A percentile compares a stretch with the other conserved stretches of the same genome.
phyloP scores from a whole-genome alignment of 306 rosid genomes.

The Gastrolobium bilobum region DNA sequence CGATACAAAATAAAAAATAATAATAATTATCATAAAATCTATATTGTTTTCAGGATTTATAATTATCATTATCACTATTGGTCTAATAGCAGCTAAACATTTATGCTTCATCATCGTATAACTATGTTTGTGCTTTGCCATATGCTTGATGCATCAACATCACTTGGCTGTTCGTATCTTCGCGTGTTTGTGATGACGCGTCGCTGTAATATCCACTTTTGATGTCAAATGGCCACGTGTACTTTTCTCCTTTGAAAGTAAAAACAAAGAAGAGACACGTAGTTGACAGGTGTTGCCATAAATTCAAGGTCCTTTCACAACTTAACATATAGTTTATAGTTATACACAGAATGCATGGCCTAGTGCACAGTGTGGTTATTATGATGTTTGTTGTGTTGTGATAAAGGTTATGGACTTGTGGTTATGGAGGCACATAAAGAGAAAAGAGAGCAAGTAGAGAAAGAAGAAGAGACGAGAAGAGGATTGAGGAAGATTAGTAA shows the following conservation, averaged over 20 bases:
- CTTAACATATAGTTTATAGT: neutral
- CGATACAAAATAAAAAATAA: neutral
- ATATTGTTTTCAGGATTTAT: neutral
- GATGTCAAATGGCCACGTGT: conserved; percentile 11
- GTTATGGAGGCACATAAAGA: conserved; percentile 64
- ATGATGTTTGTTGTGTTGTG: neutral
- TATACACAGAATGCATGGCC: neutral
- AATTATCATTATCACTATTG: neutral
- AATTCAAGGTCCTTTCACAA: neutral
- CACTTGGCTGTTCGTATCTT: neutral
- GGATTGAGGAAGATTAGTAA: neutral
- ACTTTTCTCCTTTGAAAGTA: neutral
- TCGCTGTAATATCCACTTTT: neutral
- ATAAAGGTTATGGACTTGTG: neutral
- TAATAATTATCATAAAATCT: neutral
- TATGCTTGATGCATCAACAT: neutral
- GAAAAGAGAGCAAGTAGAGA: conserved; percentile 45
- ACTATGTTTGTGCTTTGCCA: neutral
- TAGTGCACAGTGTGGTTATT: neutral
- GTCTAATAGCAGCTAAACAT: neutral
- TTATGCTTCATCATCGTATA: neutral
- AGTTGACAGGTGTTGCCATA: conserved; percentile 1
- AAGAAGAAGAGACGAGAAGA: conserved; percentile 2
- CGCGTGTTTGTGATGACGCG: neutral
- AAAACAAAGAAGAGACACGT: conserved; percentile 8